A percentile compares a stretch with the other conserved stretches of the same genome.
These are phyloP conservation scores for Hypoxylon sp. DNA, from an alignment of 2,329 filamentous ascomycete genomes.

Conservation along the genomic window DNA sequence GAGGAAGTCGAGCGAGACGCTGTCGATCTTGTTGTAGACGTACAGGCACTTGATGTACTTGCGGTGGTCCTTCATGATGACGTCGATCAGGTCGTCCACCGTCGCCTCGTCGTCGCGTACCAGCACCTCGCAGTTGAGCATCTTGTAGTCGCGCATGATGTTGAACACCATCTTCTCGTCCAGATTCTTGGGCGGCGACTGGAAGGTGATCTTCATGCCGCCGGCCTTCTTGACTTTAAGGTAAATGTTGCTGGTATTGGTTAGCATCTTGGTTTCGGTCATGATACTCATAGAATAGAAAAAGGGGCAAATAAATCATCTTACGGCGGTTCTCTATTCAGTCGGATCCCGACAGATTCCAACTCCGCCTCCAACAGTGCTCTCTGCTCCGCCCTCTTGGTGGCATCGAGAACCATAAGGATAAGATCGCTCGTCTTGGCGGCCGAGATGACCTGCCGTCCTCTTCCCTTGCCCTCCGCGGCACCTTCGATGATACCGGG, in stretches of 20 bases:
- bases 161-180: constrained; percentile 99
- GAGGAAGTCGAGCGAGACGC: constrained; percentile 91
- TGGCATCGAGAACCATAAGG: constrained; percentile 96
- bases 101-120: constrained; percentile 95
- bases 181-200: constrained; percentile 85
- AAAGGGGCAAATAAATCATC: constrained; percentile 45
- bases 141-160: constrained; percentile 98
- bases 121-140: constrained; percentile 96
- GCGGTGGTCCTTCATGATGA: constrained; percentile 98
- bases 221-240: constrained; percentile 95
- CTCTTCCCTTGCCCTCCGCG: constrained; percentile 93
- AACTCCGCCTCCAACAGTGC: constrained; percentile 90
- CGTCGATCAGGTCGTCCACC: constrained; percentile 98
- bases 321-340: constrained; percentile 91
- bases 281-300: no score
- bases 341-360: constrained; percentile 91
- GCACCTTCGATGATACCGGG: constrained; percentile 99
- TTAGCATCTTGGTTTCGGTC: background rate
- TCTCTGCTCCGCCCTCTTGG: constrained; percentile 94
- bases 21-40: constrained; percentile 99
- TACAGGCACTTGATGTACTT: constrained; percentile 97
- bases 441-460: constrained; percentile 95
- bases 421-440: constrained; percentile 98
- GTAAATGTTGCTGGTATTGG: constrained; percentile 83
- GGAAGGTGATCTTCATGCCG: constrained; percentile 99